phyloP scores from a whole-genome alignment of 345 rosid species.

The Eucalyptus microcorys region DNA sequence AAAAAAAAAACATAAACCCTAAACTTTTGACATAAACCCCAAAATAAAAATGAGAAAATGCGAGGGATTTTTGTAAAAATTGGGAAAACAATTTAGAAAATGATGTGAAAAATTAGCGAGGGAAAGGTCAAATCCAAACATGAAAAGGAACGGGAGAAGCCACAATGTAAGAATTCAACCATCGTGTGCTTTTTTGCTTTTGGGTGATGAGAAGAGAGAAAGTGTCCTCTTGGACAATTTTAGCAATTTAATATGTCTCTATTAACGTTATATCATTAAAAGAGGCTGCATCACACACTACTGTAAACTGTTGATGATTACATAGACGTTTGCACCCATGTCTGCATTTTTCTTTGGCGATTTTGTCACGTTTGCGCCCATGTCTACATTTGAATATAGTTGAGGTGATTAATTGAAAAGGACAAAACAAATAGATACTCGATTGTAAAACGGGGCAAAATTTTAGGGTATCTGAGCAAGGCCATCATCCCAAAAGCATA shows the following conservation, averaged over 20 bases:
- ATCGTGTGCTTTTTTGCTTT: neutral
- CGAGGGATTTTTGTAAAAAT: neutral
- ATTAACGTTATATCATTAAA: fast-evolving
- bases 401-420: neutral
- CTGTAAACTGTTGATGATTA: fast-evolving
- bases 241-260: neutral
- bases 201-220: neutral
- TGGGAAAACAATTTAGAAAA: neutral
- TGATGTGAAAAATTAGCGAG: neutral
- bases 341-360: fast-evolving
- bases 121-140: neutral
- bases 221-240: neutral
- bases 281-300: neutral
- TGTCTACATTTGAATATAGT: neutral
- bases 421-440: neutral
- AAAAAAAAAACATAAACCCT: neutral
- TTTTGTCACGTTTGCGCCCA: neutral
- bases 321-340: neutral
- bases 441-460: neutral
- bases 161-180: neutral
- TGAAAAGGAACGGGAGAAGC: neutral
- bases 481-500: neutral
- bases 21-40: neutral
- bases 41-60: neutral
- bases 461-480: neutral